These are phyloP conservation scores for Cladosporium oxysporum DNA, from an alignment of 2,329 filamentous ascomycete genomes.

Conservation along the genomic window DNA sequence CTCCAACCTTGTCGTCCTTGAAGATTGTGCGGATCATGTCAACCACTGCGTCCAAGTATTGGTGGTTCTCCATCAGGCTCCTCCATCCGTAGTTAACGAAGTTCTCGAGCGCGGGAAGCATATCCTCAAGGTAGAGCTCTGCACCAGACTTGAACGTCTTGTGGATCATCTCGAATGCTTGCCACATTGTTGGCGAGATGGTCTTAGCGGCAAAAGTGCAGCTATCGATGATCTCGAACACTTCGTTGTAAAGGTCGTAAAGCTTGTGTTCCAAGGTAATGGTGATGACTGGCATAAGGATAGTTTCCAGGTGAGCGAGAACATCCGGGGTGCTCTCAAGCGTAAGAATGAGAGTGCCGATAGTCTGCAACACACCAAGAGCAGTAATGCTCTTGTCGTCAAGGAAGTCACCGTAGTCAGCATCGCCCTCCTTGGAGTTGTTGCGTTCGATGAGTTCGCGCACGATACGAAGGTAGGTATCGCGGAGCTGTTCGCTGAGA, in stretches of 20 bases:
- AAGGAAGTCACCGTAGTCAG: constrained; percentile 82
- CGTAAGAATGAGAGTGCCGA: constrained; percentile 93
- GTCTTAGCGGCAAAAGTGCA: constrained; percentile 97
- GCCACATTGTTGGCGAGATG: constrained; percentile 97
- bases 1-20: constrained; percentile 84
- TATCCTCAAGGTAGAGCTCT: constrained; percentile 96
- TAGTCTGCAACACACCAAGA: constrained; percentile 92
- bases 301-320: constrained; percentile 87
- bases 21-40: constrained; percentile 97
- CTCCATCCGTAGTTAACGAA: constrained; percentile 90
- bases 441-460: constrained; percentile 88
- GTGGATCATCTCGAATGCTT: constrained; percentile 95
- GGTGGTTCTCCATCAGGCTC: constrained; percentile 76
- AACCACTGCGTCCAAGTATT: constrained; percentile 84
- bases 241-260: constrained; percentile 95
- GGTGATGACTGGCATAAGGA: constrained; percentile 94
- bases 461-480: constrained; percentile 94
- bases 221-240: constrained; percentile 99
- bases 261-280: constrained; percentile 97
- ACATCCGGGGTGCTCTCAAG: constrained; percentile 97
- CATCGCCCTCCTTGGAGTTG: constrained; percentile 72
- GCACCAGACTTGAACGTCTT: constrained; percentile 95
- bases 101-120: constrained; percentile 97
- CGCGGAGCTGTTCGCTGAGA: constrained; percentile 89
- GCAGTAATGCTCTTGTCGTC: constrained; percentile 99